Conservation (phyloP, 768 basidiomycete species). For the Tephrocybe sp. region DNA sequence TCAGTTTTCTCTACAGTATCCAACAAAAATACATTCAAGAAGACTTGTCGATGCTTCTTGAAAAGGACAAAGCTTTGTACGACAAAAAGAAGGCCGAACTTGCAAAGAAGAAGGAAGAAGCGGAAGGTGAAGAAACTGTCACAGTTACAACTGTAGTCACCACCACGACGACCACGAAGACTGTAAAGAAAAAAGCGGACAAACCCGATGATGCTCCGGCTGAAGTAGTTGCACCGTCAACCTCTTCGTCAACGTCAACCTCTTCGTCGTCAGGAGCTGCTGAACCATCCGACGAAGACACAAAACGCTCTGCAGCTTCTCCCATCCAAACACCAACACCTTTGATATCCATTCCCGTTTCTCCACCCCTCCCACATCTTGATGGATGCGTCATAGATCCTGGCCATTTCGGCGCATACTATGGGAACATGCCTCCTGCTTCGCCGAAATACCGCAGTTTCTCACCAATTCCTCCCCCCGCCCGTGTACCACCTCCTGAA, state of each 20-base stretch:
- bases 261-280: not conserved
- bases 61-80: constrained; percentile 33
- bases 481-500: not conserved
- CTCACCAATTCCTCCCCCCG: constrained; percentile 3
- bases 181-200: constrained; percentile 22
- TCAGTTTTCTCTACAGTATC: constrained; percentile 12
- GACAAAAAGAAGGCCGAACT: constrained; percentile 23
- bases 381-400: not conserved
- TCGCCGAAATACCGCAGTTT: constrained; percentile 2
- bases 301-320: not conserved
- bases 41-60: constrained; percentile 32
- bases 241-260: not conserved
- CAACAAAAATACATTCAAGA: constrained; percentile 33
- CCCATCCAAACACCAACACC: not conserved
- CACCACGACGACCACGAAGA: constrained; percentile 12
- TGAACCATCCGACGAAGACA: not conserved
- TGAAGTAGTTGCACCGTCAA: not conserved
- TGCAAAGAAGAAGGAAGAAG: constrained; percentile 23
- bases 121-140: constrained; percentile 19
- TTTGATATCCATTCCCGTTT: not conserved
- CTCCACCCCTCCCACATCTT: not conserved
- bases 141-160: constrained; percentile 17
- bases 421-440: not conserved
- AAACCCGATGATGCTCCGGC: not conserved
- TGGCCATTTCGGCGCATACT: not conserved